phyloP scores from a whole-genome alignment of 1,139 yeast species.

The Kodamaea suecica region DNA sequence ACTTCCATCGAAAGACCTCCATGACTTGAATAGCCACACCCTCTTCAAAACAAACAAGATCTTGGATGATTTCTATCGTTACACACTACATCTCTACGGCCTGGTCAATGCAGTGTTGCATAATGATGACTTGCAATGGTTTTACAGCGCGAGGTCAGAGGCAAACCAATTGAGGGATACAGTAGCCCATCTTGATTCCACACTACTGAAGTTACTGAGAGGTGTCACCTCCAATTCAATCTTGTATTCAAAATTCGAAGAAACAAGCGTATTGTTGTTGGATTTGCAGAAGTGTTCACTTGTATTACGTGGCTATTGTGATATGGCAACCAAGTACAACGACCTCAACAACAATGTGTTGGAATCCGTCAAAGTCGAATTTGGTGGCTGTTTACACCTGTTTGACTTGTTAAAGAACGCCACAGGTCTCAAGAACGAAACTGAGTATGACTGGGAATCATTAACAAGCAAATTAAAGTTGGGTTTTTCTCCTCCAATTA shows the following conservation, averaged over 20 bases:
- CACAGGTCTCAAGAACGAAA: background rate
- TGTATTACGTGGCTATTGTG: slow-evolving; percentile 43
- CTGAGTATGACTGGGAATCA: slow-evolving; percentile 17
- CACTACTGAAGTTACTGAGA: background rate
- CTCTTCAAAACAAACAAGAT: slow-evolving; percentile 29
- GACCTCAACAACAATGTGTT: slow-evolving; percentile 56
- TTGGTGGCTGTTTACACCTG: slow-evolving; percentile 42
- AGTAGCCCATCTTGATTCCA: slow-evolving; percentile 36
- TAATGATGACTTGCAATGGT: slow-evolving; percentile 12
- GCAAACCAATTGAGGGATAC: slow-evolving; percentile 47
- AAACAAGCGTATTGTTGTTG: slow-evolving; percentile 37
- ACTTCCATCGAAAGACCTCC: slow-evolving; percentile 2
- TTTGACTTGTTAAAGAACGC: slow-evolving; percentile 32
- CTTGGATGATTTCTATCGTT: slow-evolving; percentile 30
- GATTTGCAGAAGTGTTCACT: slow-evolving; percentile 38
- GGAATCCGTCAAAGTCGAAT: slow-evolving; percentile 48
- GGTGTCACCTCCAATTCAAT: slow-evolving; percentile 16
- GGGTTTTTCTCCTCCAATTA: slow-evolving; percentile 41
- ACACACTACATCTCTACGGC: slow-evolving; percentile 21
- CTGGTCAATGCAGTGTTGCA: slow-evolving; percentile 4
- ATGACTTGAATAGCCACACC: slow-evolving; percentile 6
- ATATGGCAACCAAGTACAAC: slow-evolving; percentile 53
- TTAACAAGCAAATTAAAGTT: slow-evolving; percentile 38
- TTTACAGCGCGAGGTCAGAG: slow-evolving; percentile 5
- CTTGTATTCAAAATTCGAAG: slow-evolving; percentile 29